A percentile compares a stretch with the other conserved stretches of the same genome.
Conservation (phyloP, 2,329 filamentous ascomycete genomes). For the Furcasterigmium furcatum region DNA sequence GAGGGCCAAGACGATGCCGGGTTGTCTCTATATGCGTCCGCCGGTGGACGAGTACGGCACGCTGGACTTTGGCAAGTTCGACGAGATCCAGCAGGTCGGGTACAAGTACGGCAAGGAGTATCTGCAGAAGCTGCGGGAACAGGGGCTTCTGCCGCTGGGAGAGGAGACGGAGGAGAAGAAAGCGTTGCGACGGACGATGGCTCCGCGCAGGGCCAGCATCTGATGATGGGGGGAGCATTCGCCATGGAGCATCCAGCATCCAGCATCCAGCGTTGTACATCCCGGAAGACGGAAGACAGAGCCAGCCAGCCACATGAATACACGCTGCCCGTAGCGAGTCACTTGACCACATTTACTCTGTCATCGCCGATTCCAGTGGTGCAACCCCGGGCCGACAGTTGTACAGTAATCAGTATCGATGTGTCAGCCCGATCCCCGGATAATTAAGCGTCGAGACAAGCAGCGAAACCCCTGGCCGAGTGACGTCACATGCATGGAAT, state of each 20-base stretch:
- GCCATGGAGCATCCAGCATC: no score
- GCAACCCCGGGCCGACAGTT: no score
- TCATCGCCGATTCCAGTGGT: background rate
- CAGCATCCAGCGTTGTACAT: no score
- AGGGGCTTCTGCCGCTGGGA: conserved; percentile 69
- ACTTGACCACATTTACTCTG: background rate
- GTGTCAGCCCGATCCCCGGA: no score
- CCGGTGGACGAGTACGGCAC: conserved; percentile 93
- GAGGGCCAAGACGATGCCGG: conserved; percentile 83
- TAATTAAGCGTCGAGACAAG: background rate
- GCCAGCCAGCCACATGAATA: no score
- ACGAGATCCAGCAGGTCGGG: conserved; percentile 90
- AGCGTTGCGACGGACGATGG: conserved; percentile 73
- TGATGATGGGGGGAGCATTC: conserved; percentile 26
- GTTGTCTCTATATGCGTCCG: conserved; percentile 94
- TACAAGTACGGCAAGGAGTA: conserved; percentile 84
- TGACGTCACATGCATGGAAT: background rate
- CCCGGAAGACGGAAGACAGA: no score
- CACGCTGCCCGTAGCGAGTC: no score
- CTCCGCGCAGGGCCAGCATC: conserved; percentile 75
- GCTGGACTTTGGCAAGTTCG: conserved; percentile 94
- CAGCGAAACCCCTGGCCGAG: background rate
- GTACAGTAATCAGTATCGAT: no score
- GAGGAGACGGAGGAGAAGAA: conserved; percentile 77
- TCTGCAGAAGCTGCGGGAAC: conserved; percentile 69